Evolutionary conservation across 2,329 filamentous ascomycete genomes (phyloP), one percentile per base, ranked within the genome.

Genomic region (Parascedosporium putredinis): DNA sequence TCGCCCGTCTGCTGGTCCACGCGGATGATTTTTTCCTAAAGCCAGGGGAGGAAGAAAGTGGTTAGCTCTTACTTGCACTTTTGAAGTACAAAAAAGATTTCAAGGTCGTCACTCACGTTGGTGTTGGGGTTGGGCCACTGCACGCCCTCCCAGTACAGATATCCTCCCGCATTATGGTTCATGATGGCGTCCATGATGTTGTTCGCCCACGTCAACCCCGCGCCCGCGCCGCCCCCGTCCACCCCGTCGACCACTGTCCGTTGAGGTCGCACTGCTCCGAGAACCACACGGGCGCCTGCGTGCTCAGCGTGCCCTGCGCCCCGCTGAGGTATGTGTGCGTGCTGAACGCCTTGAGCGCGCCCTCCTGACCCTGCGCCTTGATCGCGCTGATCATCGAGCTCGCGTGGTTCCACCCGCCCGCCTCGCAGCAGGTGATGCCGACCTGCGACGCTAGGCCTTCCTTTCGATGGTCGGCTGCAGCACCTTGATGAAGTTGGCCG

Each of bases 191-290:
- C 65, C 59, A 73, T 71, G 42, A 79, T 70, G 54, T 73, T 72
- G 55, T 73, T 72, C 1, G 75, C 76, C 75, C 74, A 79, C 2
- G 73, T 76, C 55, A 74, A 63, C 5, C 75, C 76, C 53, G 79
- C 76, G 33, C 69, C 69, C 0, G 64, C 59, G 8, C 66, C 70
- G 42, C 74, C 73, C 57, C 64, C 57, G 74, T 76, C 71, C 73
- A 79, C 1, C 65, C 62, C 3, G 71, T 67, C 4, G 61, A 64
- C 61, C 66, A 73, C 4, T 57, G 60, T 9, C 66, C 67, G 48
- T 71, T 67, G 29, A 76, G 60, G 55, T 76, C 70, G 6, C 66
- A 66, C 53, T 67, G 68, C 57, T 79, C 75, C 2, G 74, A 75
- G 53, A 76, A 65, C 76, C 75, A 79, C 43, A 71, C 68, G 16